Conservation (phyloP, 192 early-diverging fungal genomes). For the Entophlyctis luteolus region DNA sequence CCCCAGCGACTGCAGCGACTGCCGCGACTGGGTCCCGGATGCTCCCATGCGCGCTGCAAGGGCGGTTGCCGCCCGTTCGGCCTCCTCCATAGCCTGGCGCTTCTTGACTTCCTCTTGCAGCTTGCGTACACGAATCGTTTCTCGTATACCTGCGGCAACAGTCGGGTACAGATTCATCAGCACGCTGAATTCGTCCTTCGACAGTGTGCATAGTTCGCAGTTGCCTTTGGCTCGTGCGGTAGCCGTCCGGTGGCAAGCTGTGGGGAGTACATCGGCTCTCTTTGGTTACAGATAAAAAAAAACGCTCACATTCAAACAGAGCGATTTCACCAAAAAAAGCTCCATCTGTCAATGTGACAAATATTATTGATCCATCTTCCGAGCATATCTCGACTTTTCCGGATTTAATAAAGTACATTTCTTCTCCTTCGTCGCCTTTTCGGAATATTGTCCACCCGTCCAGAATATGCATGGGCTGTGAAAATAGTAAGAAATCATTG, state of each 20-base stretch:
- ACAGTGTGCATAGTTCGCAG: constrained; percentile 33
- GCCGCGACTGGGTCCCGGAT: too few species aligned
- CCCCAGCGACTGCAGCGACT: too few species aligned
- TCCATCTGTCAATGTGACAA: constrained; percentile 16
- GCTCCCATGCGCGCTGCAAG: too few species aligned
- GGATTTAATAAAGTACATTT: constrained; percentile 37
- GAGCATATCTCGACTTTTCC: constrained; percentile 29
- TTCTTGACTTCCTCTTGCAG: constrained; percentile 26
- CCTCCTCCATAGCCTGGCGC: constrained; percentile 4
- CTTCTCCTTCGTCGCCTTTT: constrained; percentile 36
- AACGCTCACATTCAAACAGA: constrained; percentile 28
- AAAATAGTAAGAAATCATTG: neutral
- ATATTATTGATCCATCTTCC: constrained; percentile 23
- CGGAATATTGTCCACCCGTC: constrained; percentile 32
- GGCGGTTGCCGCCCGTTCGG: too few species aligned
- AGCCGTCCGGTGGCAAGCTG: constrained; percentile 34
- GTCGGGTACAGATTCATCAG: constrained; percentile 26
- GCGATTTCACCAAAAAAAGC: constrained; percentile 33
- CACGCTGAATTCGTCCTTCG: constrained; percentile 29
- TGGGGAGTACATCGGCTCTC: neutral
- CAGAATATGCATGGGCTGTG: constrained; percentile 28
- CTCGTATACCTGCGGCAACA: constrained; percentile 29
- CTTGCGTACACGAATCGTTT: constrained; percentile 27
- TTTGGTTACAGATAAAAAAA: neutral
- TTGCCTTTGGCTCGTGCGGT: constrained; percentile 27